Percentiles rank a stretch among this genome's conserved stretches.
phyloP scores from a whole-genome alignment of 805 yeast genomes.

The Yarrowia bubula region DNA sequence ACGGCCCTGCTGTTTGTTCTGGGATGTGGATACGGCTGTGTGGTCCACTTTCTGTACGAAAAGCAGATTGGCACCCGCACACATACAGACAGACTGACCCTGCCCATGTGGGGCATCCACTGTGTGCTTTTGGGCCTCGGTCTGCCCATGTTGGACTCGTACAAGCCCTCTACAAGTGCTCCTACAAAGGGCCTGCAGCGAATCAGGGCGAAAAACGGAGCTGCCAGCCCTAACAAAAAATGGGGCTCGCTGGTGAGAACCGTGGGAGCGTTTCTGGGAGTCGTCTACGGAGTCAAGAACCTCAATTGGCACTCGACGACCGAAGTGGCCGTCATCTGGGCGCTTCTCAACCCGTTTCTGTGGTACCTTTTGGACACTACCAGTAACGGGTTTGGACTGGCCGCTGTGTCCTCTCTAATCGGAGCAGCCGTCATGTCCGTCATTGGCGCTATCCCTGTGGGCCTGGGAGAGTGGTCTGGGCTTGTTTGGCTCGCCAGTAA shows the following conservation, averaged over 20 bases:
- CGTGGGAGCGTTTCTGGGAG: constrained; percentile 43
- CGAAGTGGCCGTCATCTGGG: constrained; percentile 42
- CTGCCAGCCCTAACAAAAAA: constrained; percentile 31
- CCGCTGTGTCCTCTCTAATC: constrained; percentile 32
- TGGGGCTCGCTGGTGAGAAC: constrained; percentile 43
- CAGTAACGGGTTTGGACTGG: constrained; percentile 40
- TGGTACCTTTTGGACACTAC: constrained; percentile 44
- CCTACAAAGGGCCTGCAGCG: constrained; percentile 9
- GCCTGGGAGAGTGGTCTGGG: constrained; percentile 31
- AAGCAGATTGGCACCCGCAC: neutral
- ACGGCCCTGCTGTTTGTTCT: constrained; percentile 1
- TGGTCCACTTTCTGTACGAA: constrained; percentile 14
- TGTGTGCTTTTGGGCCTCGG: constrained; percentile 5
- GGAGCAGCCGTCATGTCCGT: constrained; percentile 38
- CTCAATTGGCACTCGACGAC: constrained; percentile 41
- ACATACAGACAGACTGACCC: neutral
- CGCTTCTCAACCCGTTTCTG: constrained; percentile 42
- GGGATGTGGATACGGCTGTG: constrained; percentile 23
- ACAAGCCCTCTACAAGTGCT: neutral
- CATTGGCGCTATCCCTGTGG: constrained; percentile 34
- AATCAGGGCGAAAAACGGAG: neutral
- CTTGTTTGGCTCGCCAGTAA: constrained; percentile 36
- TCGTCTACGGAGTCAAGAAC: constrained; percentile 42
- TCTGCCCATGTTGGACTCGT: neutral
- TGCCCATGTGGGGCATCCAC: constrained; percentile 21